Conservation (phyloP, 768 basidiomycete genomes). For the Mycena capillaripes region DNA sequence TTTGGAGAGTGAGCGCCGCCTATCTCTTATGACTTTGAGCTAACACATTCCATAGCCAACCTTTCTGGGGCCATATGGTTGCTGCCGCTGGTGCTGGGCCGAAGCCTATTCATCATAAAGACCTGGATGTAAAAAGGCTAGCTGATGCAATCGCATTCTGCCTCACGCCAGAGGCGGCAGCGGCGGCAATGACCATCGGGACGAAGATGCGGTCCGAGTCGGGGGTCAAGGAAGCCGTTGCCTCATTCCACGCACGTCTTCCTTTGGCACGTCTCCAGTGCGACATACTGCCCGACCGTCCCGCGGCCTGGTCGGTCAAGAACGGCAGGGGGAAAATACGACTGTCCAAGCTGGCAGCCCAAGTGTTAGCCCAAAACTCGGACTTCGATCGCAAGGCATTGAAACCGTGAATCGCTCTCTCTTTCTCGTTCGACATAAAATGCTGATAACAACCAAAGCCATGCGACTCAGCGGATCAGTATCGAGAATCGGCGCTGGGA, state of each 20-base stretch:
- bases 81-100: conserved; percentile 59
- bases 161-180: conserved; percentile 45
- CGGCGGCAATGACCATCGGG: conserved; percentile 53
- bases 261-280: conserved; percentile 24
- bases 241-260: conserved; percentile 26
- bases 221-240: conserved; percentile 28
- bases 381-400: conserved; percentile 9
- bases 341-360: conserved; percentile 32
- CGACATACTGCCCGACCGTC: conserved; percentile 22
- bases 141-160: conserved; percentile 50
- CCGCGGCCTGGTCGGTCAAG: conserved; percentile 29
- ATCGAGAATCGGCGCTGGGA: conserved; percentile 35
- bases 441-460: conserved; percentile 8
- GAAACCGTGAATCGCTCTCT: conserved; percentile 11
- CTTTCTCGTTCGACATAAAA: background rate
- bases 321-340: conserved; percentile 26
- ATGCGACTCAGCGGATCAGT: conserved; percentile 12
- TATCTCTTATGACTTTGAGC: too few species aligned
- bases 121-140: conserved; percentile 14
- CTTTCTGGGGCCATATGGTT: conserved; percentile 57
- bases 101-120: conserved; percentile 45
- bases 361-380: conserved; percentile 10
- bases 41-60: too few species aligned
- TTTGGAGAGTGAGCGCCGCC: too few species aligned
- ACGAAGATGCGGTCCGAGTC: conserved; percentile 54